Percentiles rank a stretch among this genome's conserved stretches.
These are phyloP conservation scores for Zymoseptoria passerinii DNA, from an alignment of 2,329 filamentous ascomycete genomes.

Conservation along the genomic window DNA sequence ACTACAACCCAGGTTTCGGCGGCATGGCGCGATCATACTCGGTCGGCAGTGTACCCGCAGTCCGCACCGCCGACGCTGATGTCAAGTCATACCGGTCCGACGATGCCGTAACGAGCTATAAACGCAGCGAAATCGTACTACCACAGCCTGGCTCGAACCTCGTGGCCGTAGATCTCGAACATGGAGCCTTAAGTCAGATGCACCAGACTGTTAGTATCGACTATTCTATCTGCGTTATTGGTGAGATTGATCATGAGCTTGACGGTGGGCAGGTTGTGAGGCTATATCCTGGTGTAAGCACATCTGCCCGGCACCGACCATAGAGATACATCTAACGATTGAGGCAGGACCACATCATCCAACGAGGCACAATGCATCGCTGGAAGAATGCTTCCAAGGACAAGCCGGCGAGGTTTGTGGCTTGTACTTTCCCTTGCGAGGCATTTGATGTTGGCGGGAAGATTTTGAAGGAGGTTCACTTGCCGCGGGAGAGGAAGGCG, in stretches of 20 bases:
- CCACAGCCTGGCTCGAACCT: conserved; percentile 14
- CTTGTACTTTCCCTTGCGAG: conserved; percentile 13
- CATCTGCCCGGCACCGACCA: background rate
- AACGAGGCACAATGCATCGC: conserved; percentile 18
- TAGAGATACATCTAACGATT: conserved; percentile 1
- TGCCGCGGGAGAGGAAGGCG: background rate
- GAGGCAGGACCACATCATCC: conserved; percentile 17
- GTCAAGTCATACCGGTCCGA: conserved; percentile 15
- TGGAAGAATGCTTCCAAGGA: conserved; percentile 16
- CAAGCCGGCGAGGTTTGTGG: conserved; percentile 16
- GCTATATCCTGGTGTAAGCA: conserved; percentile 15
- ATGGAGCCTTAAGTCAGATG: conserved; percentile 15
- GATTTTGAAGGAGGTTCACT: conserved; percentile 7
- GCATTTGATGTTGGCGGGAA: conserved; percentile 16
- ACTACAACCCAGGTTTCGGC: conserved; percentile 3
- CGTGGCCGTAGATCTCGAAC: conserved; percentile 16
- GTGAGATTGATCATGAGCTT: conserved; percentile 19
- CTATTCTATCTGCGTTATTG: conserved; percentile 14
- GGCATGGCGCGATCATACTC: conserved; percentile 14
- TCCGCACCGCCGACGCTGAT: conserved; percentile 12
- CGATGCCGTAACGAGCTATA: conserved; percentile 11
- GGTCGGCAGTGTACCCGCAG: conserved; percentile 13
- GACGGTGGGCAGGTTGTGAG: conserved; percentile 17
- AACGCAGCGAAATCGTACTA: conserved; percentile 10
- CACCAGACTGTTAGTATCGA: conserved; percentile 18